Base-by-base conservation (phyloP, 768 basidiomycete species). In the Tylopilus cervinicoccineus region DNA sequence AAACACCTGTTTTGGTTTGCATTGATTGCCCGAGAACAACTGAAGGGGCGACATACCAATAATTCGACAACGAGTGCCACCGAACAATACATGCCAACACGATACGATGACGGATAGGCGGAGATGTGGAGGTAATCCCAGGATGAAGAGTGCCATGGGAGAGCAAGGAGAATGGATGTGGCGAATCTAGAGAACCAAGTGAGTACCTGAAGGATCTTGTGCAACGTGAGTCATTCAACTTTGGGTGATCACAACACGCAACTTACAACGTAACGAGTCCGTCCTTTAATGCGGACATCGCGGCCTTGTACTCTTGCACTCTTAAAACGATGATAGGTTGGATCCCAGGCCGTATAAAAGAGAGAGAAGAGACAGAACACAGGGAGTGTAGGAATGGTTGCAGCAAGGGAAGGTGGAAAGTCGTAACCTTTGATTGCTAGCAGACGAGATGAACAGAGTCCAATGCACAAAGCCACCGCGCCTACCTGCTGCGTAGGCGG, bases 261-360 rank as follows among this genome's bases (percentile, higher is more conserved):
- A 67, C 83, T 46, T 60, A 85, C 88, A 52, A 78, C 80, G 60
- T 91, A 87, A 48, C 65, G 59, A 9, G 65, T 67, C 63, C 81
- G 86, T 19, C 88, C 86, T 23, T 72, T 74, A 29, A 88, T 70
- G 41, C 85, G 79, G 20, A 90, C 74, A 52, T 82, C 77, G 17
- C 87, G 79, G 2, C 88, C 86, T 70, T 90, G 87, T 34, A 77
- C 70, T 56, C 79, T 76, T 12, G 84, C 81, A 54, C 70, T 76
- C 54, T 76, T 75, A 45, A 79, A 70, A 10, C 77, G 71, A 20
- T 76, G 67, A 65, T 91, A 92, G 17, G 86, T 87, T 12, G 90
- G 92, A 61, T 95, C 83, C 93, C 93, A 95, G 2, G 76, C 80
- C 1, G 82, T 81, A 85, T 92, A 94, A 6, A 85, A 59, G 14